These are phyloP conservation scores for Backusella tarrabulga DNA, from an alignment of 192 early-diverging fungal species.

Conservation along the genomic window DNA sequence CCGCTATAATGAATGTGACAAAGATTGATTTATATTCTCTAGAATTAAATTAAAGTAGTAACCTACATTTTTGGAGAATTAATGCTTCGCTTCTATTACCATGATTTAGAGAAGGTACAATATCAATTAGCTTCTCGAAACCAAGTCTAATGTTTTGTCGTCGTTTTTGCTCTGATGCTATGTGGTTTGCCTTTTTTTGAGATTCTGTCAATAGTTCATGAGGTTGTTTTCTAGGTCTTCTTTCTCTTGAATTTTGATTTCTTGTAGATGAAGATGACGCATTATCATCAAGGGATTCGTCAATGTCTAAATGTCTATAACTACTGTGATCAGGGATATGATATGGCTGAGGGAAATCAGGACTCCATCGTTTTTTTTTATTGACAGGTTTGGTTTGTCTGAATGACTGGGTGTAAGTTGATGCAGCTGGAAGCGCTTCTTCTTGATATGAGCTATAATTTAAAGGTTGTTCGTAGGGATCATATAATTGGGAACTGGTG, in stretches of 20 bases:
- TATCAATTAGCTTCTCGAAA: conserved; percentile 70
- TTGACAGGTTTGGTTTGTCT: not conserved
- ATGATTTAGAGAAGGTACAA: conserved; percentile 65
- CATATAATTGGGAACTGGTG: not conserved
- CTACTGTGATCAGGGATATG: not conserved
- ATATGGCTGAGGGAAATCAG: not conserved
- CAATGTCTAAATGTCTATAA: not conserved
- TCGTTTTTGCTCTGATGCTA: conserved; percentile 78
- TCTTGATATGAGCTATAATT: not conserved
- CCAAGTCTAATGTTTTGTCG: conserved; percentile 74
- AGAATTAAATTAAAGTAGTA: not conserved
- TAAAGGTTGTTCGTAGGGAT: not conserved
- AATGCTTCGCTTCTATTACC: conserved; percentile 63
- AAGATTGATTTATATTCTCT: not conserved
- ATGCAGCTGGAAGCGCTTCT: not conserved
- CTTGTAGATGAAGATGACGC: not conserved
- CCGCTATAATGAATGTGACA: conserved; percentile 39
- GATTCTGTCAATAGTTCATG: conserved; percentile 63
- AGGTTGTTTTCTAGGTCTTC: conserved; percentile 11
- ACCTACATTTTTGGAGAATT: conserved; percentile 57
- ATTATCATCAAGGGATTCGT: not conserved
- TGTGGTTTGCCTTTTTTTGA: conserved; percentile 80
- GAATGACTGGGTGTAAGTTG: not conserved
- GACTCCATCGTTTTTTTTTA: not conserved
- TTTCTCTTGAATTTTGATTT: not conserved